Evolutionary conservation across 768 basidiomycete species (phyloP).

Genomic region (Amanita jacksonii): DNA sequence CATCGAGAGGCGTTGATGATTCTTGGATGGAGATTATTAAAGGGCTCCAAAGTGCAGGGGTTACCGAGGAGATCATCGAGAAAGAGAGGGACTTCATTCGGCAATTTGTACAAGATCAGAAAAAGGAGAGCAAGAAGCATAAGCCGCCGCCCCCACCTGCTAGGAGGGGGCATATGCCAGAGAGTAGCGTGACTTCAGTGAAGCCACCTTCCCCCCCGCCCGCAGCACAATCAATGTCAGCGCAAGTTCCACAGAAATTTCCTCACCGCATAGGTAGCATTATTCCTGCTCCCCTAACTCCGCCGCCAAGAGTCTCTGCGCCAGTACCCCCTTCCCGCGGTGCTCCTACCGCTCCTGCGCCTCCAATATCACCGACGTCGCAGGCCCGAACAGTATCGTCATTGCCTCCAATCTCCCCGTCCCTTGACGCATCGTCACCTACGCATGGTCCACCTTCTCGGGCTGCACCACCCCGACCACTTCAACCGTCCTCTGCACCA

Average conservation of each 20-base stretch:
- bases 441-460: slow-evolving; percentile 25
- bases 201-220: slow-evolving; percentile 24
- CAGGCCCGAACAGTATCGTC: too few species aligned
- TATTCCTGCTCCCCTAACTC: slow-evolving; percentile 17
- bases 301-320: slow-evolving; percentile 23
- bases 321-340: slow-evolving; percentile 15
- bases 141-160: slow-evolving; percentile 48
- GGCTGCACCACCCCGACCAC: slow-evolving; percentile 24
- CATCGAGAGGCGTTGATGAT: slow-evolving; percentile 78
- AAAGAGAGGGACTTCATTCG: slow-evolving; percentile 81
- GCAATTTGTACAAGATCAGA: slow-evolving; percentile 48
- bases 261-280: slow-evolving; percentile 27
- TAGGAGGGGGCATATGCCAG: slow-evolving; percentile 26
- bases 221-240: slow-evolving; percentile 20
- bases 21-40: slow-evolving; percentile 75
- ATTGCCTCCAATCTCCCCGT: too few species aligned
- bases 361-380: too few species aligned
- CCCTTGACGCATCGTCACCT: slow-evolving; percentile 19
- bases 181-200: slow-evolving; percentile 26
- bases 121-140: slow-evolving; percentile 31
- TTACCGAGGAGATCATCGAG: slow-evolving; percentile 58
- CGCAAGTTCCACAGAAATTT: slow-evolving; percentile 20
- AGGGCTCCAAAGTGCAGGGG: slow-evolving; percentile 52
- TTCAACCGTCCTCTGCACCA: slow-evolving; percentile 22
- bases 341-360: too few species aligned